phyloP scores from a whole-genome alignment of 768 basidiomycete species.

The Tephrocybe rancida region DNA sequence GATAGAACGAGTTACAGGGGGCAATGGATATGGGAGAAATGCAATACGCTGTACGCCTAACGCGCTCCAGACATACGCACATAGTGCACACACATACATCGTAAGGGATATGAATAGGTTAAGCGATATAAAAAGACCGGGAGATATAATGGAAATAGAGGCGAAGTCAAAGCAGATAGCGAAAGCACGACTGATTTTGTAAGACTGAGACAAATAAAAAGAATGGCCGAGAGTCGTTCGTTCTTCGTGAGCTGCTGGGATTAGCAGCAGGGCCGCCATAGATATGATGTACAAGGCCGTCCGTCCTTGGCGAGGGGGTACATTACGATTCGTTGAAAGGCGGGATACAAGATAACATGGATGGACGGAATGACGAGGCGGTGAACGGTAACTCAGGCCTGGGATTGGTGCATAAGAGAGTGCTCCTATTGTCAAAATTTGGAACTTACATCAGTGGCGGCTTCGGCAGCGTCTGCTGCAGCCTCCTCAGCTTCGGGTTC shows the following conservation, averaged over 20 bases:
- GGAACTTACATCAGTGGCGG: constrained; percentile 5
- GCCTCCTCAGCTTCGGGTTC: constrained; percentile 49
- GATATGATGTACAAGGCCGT: constrained; percentile 15
- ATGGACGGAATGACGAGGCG: constrained; percentile 3
- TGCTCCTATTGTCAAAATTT: background rate
- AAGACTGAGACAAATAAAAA: constrained; percentile 15
- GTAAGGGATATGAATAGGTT: constrained; percentile 8
- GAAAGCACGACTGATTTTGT: constrained; percentile 22
- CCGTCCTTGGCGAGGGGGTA: constrained; percentile 10
- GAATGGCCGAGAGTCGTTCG: background rate
- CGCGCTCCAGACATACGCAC: constrained; percentile 12
- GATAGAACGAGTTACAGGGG: constrained; percentile 12
- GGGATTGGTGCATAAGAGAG: background rate
- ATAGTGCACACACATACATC: constrained; percentile 15
- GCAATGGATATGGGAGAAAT: constrained; percentile 10
- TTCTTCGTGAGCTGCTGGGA: background rate
- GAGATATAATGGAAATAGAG: constrained; percentile 11
- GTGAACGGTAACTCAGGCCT: constrained; percentile 6
- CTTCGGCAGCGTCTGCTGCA: constrained; percentile 15
- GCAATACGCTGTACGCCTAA: constrained; percentile 14
- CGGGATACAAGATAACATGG: constrained; percentile 12
- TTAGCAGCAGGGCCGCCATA: constrained; percentile 3
- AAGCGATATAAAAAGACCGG: constrained; percentile 12
- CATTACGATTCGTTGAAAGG: constrained; percentile 10
- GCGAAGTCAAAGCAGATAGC: constrained; percentile 18